Base-by-base conservation (phyloP, 2,329 filamentous ascomycete species). In the Bipolaris oryzae region DNA sequence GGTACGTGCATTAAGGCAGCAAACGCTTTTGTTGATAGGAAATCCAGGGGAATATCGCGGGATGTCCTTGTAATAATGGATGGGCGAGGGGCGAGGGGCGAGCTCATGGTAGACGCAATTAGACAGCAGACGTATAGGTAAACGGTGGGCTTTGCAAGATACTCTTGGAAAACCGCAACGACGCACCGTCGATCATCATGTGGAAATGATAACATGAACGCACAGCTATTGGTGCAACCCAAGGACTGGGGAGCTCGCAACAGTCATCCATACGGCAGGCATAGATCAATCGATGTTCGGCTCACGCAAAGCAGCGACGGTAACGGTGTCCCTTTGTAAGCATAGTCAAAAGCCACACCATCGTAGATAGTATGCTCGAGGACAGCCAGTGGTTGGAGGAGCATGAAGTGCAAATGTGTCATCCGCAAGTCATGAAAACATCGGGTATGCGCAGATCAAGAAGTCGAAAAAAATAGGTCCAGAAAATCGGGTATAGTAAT, bases 381-480 rank as follows among this genome's bases (percentile, higher is more conserved):
- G 53, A 55, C 28, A 38, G 33, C 31, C 50, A 43, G 9, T 38
- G 11, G 31, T 52, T 34, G 50, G 44, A 43, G 43, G 55, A 55
- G 55, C 53, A 63, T 50, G 55, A 44, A 67, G 54, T 55, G 63
- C 61, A 67, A 53, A 60, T 53, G 54, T 50, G 50, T 68, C 64
- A 71, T 64, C 54, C 49, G 62, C 54, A 53, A 59, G 53, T 63
- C 60, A 67, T 46, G 54, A 52, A 46, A 50, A 54, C 47, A 13
- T 55, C 50, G 65, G 53, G 52, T 56, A 60, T 55, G 55, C 61
- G 62, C 55, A 62, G 53, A 53, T 64, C 59, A 70, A 60, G 52
- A 53, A 63, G 58, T 67, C 62, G 64, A 61, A 60, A 57, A 60
- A 60, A 61, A 58, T 55, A 58, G 59, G 58, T 59, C 57, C 56